Percentiles rank a stretch among this genome's conserved stretches.
These are phyloP conservation scores for Lanmaoa rubissima DNA, from an alignment of 768 basidiomycete genomes.

Conservation along the genomic window DNA sequence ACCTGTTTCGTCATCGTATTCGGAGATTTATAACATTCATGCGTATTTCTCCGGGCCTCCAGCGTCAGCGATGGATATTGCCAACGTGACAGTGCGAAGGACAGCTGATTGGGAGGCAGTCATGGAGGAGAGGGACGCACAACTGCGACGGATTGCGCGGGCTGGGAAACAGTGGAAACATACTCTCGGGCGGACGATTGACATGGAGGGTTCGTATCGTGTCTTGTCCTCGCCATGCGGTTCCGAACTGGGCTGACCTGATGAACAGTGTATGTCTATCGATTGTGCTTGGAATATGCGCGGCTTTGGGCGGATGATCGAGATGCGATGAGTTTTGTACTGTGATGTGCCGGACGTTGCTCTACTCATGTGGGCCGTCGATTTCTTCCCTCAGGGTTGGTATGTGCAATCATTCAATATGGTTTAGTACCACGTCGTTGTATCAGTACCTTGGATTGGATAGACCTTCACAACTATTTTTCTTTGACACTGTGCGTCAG, in stretches of 20 bases:
- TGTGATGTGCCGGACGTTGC: conserved; percentile 11
- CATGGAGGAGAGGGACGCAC: conserved; percentile 61
- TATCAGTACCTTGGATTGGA: no score
- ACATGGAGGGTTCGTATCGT: conserved; percentile 81
- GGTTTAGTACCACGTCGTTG: no score
- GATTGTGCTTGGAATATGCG: conserved; percentile 87
- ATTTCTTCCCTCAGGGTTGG: no score
- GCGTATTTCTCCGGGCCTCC: conserved; percentile 91
- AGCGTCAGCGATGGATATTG: conserved; percentile 49
- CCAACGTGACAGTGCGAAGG: conserved; percentile 46
- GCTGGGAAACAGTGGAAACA: conserved; percentile 95
- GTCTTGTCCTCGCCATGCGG: no score
- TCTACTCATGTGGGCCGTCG: background rate
- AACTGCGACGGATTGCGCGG: conserved; percentile 77
- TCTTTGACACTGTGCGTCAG: no score
- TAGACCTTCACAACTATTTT: no score
- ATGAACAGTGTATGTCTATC: conserved; percentile 73
- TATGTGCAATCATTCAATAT: no score
- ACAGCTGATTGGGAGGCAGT: conserved; percentile 30
- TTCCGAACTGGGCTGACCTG: background rate
- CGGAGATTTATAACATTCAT: conserved; percentile 91
- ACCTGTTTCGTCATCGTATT: conserved; percentile 81
- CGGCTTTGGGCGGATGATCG: conserved; percentile 83
- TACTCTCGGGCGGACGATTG: conserved; percentile 74
- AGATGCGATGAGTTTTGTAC: conserved; percentile 54